A percentile compares a stretch with the other conserved stretches of the same genome.
These are phyloP conservation scores for Protostelium mycophagum DNA, from an alignment of 78 protist species.

Conservation along the genomic window DNA sequence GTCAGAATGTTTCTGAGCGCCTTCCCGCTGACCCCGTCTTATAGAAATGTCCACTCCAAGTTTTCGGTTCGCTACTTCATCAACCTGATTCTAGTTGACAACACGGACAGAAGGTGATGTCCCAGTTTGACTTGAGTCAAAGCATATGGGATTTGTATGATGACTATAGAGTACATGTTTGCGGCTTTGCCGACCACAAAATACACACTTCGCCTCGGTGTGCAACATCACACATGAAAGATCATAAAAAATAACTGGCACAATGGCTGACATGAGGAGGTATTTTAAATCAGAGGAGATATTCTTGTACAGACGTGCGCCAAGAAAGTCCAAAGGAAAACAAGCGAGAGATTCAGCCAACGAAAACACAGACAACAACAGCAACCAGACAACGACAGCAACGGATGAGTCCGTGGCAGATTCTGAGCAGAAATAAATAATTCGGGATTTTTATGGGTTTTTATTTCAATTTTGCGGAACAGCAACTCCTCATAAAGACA, in stretches of 20 bases:
- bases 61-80: slow-evolving; percentile 69
- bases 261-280: not conserved
- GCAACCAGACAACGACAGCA: no score
- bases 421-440: no score
- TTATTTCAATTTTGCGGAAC: no score
- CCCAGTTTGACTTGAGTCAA: no score
- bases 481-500: no score
- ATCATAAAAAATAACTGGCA: not conserved
- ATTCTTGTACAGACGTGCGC: not conserved
- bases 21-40: slow-evolving; percentile 81
- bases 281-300: not conserved
- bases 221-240: no score
- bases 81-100: slow-evolving; percentile 49
- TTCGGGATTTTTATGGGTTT: no score
- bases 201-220: no score
- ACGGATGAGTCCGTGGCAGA: no score
- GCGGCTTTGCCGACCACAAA: no score
- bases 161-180: no score
- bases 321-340: not conserved
- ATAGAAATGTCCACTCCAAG: slow-evolving; percentile 63
- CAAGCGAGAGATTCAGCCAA: not conserved
- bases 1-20: slow-evolving; percentile 83
- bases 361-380: not conserved
- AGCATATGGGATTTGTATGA: no score
- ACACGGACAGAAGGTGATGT: not conserved